phyloP scores from a whole-genome alignment of 805 yeast species.

The Middelhovenomyces tepae region DNA sequence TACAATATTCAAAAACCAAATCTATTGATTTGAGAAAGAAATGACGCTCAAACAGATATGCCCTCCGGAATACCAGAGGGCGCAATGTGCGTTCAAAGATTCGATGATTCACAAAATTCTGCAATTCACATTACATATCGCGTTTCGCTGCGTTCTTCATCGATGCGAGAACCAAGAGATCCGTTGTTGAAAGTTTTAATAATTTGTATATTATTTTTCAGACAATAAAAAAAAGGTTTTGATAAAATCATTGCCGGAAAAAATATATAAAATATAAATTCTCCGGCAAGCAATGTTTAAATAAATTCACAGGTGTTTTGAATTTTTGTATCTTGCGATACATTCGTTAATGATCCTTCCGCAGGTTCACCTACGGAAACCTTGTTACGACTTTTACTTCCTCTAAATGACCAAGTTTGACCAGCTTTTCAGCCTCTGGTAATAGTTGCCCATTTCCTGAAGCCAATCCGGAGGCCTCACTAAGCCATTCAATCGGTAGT shows the following conservation, averaged over 20 bases:
- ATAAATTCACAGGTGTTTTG: constrained; percentile 12
- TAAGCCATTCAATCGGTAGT: constrained; percentile 40
- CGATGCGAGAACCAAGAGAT: constrained; percentile 39
- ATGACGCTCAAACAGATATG: constrained; percentile 36
- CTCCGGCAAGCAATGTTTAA: constrained; percentile 12
- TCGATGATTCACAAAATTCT: constrained; percentile 37
- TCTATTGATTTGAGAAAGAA: constrained; percentile 29
- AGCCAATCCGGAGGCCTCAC: constrained; percentile 34
- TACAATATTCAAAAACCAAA: too few relatives aligned
- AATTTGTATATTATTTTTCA: constrained; percentile 16
- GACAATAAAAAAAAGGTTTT: constrained; percentile 12
- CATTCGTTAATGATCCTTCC: constrained; percentile 34
- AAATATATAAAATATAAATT: too few relatives aligned
- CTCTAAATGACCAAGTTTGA: constrained; percentile 39
- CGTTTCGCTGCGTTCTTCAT: constrained; percentile 40
- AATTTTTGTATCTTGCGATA: constrained; percentile 7
- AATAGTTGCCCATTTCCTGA: constrained; percentile 32
- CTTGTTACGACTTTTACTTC: constrained; percentile 39
- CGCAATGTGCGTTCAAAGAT: constrained; percentile 41
- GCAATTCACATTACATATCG: constrained; percentile 36
- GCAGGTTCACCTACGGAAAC: constrained; percentile 37
- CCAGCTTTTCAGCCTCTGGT: constrained; percentile 30
- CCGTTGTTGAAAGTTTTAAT: constrained; percentile 34
- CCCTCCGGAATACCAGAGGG: constrained; percentile 34
- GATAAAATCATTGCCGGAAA: too few relatives aligned